A percentile compares a stretch with the other conserved stretches of the same genome.
Evolutionary conservation across 176 grass and related monocot species (phyloP).

Genomic region (Zoysia pacifica): DNA sequence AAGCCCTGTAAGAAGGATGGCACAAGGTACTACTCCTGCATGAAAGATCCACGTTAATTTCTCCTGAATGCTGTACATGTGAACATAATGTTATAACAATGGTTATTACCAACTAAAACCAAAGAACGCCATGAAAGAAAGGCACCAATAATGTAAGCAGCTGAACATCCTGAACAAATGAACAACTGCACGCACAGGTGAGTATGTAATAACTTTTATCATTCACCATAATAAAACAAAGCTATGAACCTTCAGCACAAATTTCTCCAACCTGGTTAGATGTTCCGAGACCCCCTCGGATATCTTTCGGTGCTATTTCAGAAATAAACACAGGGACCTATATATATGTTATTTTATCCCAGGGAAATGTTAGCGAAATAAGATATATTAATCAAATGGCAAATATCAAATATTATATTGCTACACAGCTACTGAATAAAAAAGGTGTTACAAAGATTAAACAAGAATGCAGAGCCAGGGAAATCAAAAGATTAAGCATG

Average conservation of each 20-base stretch:
- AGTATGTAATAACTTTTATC: not conserved
- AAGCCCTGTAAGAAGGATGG: constrained; percentile 60
- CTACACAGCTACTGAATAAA: not conserved
- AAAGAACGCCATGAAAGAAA: constrained; percentile 64
- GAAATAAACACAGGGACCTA: constrained; percentile 76
- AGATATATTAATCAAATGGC: not conserved
- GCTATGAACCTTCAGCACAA: not conserved
- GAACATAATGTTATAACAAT: constrained; percentile 8
- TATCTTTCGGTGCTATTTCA: constrained; percentile 74
- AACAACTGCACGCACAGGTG: constrained; percentile 51
- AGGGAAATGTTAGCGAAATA: constrained; percentile 13
- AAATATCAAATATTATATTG: not conserved
- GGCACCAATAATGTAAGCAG: constrained; percentile 71
- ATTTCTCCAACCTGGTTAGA: constrained; percentile 52
- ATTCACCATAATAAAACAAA: not conserved
- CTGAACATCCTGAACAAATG: constrained; percentile 63
- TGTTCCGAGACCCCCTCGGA: constrained; percentile 66
- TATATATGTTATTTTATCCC: constrained; percentile 14
- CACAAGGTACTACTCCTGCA: constrained; percentile 73
- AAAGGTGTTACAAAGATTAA: not conserved
- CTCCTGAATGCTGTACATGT: not conserved
- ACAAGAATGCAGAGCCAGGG: not conserved
- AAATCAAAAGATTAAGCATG: constrained; percentile 15
- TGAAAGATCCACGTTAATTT: constrained; percentile 26
- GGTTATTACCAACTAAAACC: constrained; percentile 65